Base-by-base conservation (phyloP, 352 stramenopile genomes). In the Phytophthora palmivora region DNA sequence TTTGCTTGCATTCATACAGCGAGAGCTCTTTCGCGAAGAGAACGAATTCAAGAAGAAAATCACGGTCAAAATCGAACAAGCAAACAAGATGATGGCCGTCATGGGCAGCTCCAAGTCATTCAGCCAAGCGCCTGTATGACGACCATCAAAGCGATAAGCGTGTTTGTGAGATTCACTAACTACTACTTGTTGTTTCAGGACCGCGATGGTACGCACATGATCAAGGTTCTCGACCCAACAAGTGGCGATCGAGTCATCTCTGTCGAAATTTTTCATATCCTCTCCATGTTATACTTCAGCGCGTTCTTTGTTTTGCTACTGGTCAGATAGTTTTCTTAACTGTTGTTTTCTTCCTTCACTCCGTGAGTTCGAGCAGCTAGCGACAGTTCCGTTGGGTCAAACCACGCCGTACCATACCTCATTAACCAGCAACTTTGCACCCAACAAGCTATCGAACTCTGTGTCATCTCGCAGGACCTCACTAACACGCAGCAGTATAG, bases 221-320 rank as follows among this genome's bases (percentile, higher is more conserved):
- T 92, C 57, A 75, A 77, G 46, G 65, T 92, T 8, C 43, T 65
- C 0, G 81, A 91, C 37, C 66, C 76, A 2, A 34, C 54, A 6
- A 39, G 22, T 10, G 72, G 50, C 48, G 78, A 87, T 32, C 82
- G 82, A 4, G 60, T 84, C 43, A 77, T 91, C 28, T 87, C 78
- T 11, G 78, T 91, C 44, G 82, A 89, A 57, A 83, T 79, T 43
- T 91, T 91, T 46, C 68, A 91, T 91, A 91, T 91, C 82, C 76
- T 80, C 24, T 63, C 14, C 44, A 21, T 33, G 5, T 30, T 66
- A 57, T 16, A 10, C 16, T 37, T 21, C 12, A 32, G 11, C 26
- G 11, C 38, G 34, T 19, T 6, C 24, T 6, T 28, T 47, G 14
- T 6, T 21, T 47, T 8, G 9, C 18, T 46, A 9, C 21, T 8